Evolutionary conservation across 805 yeast genomes (phyloP).

Genomic region (Alloascoidea hylecoeti): DNA sequence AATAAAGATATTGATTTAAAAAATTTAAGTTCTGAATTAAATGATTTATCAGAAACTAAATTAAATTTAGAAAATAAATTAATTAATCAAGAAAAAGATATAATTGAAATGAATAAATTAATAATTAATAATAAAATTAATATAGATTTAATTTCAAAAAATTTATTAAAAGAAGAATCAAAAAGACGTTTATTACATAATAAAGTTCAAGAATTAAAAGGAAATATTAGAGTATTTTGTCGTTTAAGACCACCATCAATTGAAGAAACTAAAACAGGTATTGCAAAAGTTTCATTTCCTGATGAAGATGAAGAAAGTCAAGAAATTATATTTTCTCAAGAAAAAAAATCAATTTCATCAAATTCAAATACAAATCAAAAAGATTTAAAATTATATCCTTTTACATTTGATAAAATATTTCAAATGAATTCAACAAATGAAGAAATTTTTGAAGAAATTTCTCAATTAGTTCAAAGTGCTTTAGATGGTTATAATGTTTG

Average conservation of each 20-base stretch:
- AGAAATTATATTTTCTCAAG: slow-evolving; percentile 6
- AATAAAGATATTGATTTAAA: too few species aligned
- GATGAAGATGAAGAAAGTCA: slow-evolving; percentile 13
- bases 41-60: too few species aligned
- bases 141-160: slow-evolving; percentile 17
- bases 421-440: slow-evolving; percentile 33
- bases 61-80: neutral
- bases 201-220: slow-evolving; percentile 71
- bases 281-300: slow-evolving; percentile 2
- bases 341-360: slow-evolving; percentile 8
- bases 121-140: slow-evolving; percentile 16
- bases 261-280: slow-evolving; percentile 3
- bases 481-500: slow-evolving; percentile 86
- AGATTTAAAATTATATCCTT: slow-evolving; percentile 20
- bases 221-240: slow-evolving; percentile 86
- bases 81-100: neutral
- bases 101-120: neutral
- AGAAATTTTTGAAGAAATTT: slow-evolving; percentile 69
- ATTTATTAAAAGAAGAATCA: slow-evolving; percentile 34
- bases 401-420: slow-evolving; percentile 73
- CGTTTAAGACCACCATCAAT: slow-evolving; percentile 52
- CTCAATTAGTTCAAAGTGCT: slow-evolving; percentile 75
- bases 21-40: too few species aligned
- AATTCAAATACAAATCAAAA: slow-evolving; percentile 6
- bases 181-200: slow-evolving; percentile 55